Conservation (phyloP, 345 rosid species). For the Lepidium aucheri region DNA sequence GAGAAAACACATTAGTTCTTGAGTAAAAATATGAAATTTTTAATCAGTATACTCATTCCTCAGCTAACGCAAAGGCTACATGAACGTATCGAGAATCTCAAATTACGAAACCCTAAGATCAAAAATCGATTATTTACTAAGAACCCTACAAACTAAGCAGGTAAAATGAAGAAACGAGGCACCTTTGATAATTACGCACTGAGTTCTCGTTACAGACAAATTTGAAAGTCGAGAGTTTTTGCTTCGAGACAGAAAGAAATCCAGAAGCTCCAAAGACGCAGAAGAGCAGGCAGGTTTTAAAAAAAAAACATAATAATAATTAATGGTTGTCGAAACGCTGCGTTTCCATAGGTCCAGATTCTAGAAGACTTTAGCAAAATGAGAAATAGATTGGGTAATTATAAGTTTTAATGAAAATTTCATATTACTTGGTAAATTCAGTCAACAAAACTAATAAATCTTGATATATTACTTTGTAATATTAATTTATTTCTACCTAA, state of each 20-base stretch:
- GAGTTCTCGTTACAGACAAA: not conserved
- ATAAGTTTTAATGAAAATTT: too few species aligned
- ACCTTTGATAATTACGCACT: constrained; percentile 7
- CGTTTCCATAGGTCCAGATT: not conserved
- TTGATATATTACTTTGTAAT: too few species aligned
- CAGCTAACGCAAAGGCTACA: not conserved
- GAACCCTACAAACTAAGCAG: not conserved
- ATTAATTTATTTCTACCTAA: too few species aligned
- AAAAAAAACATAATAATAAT: not conserved
- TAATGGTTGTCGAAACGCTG: not conserved
- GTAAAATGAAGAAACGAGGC: not conserved
- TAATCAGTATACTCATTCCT: not conserved
- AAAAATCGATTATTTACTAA: not conserved
- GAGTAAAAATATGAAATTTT: not conserved
- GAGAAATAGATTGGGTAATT: not conserved
- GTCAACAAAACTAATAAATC: too few species aligned
- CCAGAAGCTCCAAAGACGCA: not conserved
- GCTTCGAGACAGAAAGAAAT: not conserved
- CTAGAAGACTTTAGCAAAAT: not conserved
- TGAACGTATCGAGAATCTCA: not conserved
- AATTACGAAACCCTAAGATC: not conserved
- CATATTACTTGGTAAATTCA: too few species aligned
- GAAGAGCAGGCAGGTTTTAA: not conserved
- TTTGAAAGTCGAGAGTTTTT: not conserved
- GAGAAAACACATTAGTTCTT: not conserved